Evolutionary conservation across 225 moss, liverwort and hornwort genomes (phyloP).

Genomic region (Pleurozium schreberi): DNA sequence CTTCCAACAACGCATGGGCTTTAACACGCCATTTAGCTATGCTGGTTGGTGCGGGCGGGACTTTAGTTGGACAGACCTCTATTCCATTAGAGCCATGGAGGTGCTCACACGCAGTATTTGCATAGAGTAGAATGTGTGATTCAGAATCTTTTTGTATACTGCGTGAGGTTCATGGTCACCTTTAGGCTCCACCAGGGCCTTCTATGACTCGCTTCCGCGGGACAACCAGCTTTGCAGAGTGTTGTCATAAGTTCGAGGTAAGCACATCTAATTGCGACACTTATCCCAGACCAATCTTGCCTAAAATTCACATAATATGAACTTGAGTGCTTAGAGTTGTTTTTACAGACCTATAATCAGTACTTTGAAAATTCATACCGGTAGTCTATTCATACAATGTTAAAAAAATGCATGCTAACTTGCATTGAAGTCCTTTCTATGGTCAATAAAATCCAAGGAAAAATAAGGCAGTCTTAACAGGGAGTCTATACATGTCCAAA

Average conservation of each 20-base stretch:
- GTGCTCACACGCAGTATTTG: background rate
- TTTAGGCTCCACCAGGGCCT: background rate
- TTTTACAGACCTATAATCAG: background rate
- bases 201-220: conserved; percentile 21
- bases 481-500: too few relatives aligned
- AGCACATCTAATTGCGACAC: background rate
- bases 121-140: background rate
- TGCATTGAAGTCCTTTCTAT: background rate
- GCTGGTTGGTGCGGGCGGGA: background rate
- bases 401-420: background rate
- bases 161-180: background rate
- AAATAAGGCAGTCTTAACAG: background rate
- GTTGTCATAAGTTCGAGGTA: background rate
- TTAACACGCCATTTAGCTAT: background rate
- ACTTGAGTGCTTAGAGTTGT: background rate
- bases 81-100: background rate
- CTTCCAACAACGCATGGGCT: background rate
- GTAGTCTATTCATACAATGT: background rate
- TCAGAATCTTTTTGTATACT: background rate
- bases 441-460: background rate
- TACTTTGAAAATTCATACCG: background rate
- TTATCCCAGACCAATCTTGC: background rate
- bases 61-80: background rate
- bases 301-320: background rate
- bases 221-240: conserved; percentile 32